Conservation (phyloP, 2,329 filamentous ascomycete species). For the Cordyceps cateniannulata region DNA sequence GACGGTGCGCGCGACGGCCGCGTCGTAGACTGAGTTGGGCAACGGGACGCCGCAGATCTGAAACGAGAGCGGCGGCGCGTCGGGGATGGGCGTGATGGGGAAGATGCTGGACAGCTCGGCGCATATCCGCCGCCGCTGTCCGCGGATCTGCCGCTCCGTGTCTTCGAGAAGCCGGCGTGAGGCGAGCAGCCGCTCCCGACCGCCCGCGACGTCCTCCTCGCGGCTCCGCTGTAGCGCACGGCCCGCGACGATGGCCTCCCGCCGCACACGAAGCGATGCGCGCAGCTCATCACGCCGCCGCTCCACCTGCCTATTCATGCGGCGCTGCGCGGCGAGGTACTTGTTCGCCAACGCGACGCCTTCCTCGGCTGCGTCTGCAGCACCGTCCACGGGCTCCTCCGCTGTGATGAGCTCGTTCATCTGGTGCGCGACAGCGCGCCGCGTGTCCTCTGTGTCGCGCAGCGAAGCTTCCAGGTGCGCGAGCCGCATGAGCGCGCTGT, state of each 20-base stretch:
- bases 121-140: slow-evolving; percentile 83
- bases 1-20: slow-evolving; percentile 34
- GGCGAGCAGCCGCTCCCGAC: slow-evolving; percentile 50
- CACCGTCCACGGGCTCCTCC: slow-evolving; percentile 35
- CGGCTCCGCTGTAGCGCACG: slow-evolving; percentile 52
- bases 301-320: slow-evolving; percentile 55
- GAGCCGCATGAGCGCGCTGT: slow-evolving; percentile 80
- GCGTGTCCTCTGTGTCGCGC: slow-evolving; percentile 77
- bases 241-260: slow-evolving; percentile 61
- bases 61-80: slow-evolving; percentile 63
- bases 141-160: slow-evolving; percentile 62
- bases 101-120: slow-evolving; percentile 76
- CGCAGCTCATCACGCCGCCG: slow-evolving; percentile 61
- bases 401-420: slow-evolving; percentile 56
- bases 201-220: slow-evolving; percentile 55
- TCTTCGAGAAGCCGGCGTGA: slow-evolving; percentile 54
- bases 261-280: slow-evolving; percentile 58
- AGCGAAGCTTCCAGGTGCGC: slow-evolving; percentile 86
- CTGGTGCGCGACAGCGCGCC: slow-evolving; percentile 66
- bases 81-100: slow-evolving; percentile 61
- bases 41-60: slow-evolving; percentile 73
- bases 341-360: slow-evolving; percentile 40
- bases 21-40: slow-evolving; percentile 73
- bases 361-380: slow-evolving; percentile 43
- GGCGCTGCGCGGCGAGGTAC: slow-evolving; percentile 58